phyloP scores from a whole-genome alignment of 177 flowering plant genomes.

The Vitis hybrid region DNA sequence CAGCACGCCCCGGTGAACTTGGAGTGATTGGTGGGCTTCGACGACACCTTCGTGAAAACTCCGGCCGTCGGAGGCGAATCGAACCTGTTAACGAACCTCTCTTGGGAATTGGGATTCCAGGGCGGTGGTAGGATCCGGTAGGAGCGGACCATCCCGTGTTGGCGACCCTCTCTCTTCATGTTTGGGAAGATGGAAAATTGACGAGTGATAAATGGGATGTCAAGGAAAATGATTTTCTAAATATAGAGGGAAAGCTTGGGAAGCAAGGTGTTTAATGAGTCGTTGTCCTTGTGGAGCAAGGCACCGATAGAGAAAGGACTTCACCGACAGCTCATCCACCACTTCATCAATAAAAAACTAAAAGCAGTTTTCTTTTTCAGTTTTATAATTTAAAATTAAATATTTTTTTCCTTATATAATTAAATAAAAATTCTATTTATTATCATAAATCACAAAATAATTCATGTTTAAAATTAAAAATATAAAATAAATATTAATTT shows the following conservation, averaged over 20 bases:
- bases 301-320: neutral
- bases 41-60: slow-evolving; percentile 33
- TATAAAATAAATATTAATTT: no score
- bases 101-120: slow-evolving; percentile 20
- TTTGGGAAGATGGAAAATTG: neutral
- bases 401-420: no score
- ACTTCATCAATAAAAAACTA: neutral
- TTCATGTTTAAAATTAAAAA: no score
- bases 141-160: slow-evolving; percentile 59
- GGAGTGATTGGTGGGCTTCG: slow-evolving; percentile 67
- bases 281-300: slow-evolving; percentile 14
- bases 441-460: no score
- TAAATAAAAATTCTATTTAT: no score
- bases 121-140: slow-evolving; percentile 28
- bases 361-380: no score
- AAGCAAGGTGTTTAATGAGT: slow-evolving; percentile 1
- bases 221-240: neutral
- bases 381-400: no score
- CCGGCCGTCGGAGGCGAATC: slow-evolving; percentile 50
- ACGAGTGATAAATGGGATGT: neutral
- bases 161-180: slow-evolving; percentile 72
- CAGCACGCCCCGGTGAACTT: slow-evolving; percentile 75
- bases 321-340: neutral
- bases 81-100: slow-evolving; percentile 22
- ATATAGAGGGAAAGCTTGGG: slow-evolving; percentile 8